A percentile compares a stretch with the other conserved stretches of the same genome.
Conservation (phyloP, 2,329 filamentous ascomycete species). For the Epichloe sp. region DNA sequence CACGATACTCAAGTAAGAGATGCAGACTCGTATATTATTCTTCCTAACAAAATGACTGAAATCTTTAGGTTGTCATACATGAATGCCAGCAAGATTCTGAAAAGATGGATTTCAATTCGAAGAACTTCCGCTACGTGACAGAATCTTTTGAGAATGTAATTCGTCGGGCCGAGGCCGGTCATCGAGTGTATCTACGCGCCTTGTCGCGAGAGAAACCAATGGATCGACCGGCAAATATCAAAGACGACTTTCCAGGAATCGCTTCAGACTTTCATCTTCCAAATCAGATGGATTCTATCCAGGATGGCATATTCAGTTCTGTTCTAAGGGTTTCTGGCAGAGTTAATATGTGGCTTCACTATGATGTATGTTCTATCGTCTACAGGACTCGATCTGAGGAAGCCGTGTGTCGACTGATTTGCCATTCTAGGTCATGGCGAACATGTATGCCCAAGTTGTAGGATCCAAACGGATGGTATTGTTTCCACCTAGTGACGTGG, state of each 20-base stretch:
- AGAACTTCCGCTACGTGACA: slow-evolving; percentile 69
- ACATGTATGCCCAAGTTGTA: slow-evolving; percentile 66
- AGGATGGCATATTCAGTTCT: slow-evolving; percentile 59
- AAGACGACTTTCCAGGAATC: slow-evolving; percentile 57
- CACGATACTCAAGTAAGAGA: slow-evolving; percentile 41
- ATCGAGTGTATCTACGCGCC: slow-evolving; percentile 63
- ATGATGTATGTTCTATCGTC: slow-evolving; percentile 45
- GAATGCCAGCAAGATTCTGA: slow-evolving; percentile 39
- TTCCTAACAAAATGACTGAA: not conserved
- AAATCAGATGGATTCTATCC: slow-evolving; percentile 41
- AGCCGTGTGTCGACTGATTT: not conserved
- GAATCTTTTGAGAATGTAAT: slow-evolving; percentile 57
- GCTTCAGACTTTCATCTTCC: slow-evolving; percentile 60
- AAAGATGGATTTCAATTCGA: slow-evolving; percentile 67
- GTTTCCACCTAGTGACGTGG: slow-evolving; percentile 67
- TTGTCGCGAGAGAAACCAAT: slow-evolving; percentile 57
- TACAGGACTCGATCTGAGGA: not conserved
- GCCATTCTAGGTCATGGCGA: slow-evolving; percentile 58
- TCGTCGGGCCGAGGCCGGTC: slow-evolving; percentile 41
- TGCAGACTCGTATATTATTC: not conserved
- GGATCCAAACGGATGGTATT: slow-evolving; percentile 63
- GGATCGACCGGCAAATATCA: slow-evolving; percentile 55
- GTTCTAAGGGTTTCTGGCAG: slow-evolving; percentile 67
- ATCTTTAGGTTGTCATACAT: slow-evolving; percentile 59
- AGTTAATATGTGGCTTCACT: slow-evolving; percentile 83